Evolutionary conservation across 2,329 filamentous ascomycete genomes (phyloP), one percentile per base, ranked within the genome.

Genomic region (Cercospora citrullina): DNA sequence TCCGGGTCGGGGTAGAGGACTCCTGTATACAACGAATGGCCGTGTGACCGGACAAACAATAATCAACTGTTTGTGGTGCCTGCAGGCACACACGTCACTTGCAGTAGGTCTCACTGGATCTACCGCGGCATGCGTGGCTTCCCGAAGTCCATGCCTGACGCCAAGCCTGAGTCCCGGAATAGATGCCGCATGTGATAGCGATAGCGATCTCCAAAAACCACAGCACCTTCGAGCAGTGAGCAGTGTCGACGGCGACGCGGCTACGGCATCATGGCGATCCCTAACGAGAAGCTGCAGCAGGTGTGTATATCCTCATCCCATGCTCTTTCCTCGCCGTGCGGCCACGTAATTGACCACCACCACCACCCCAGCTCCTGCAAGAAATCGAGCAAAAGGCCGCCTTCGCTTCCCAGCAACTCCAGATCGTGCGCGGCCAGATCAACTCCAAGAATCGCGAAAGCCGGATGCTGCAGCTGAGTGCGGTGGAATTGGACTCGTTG

Each of bases 261-360:
- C 18, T 45, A 57, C 31, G 42, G 53, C 53, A 55, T 42, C 62
- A 97, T 98, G 94, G 92, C 94, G 64, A 95, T 98, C 75, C 90
- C 94, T 64, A 97, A 96, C 77, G 92, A 96, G 83, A 93, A 94
- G 68, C 84, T 98, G 72, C 92, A 97, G 79, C 97, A 97, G 90
- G 94, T 94, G 78, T 69, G 80, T 59, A 48, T 60, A 21, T 6
- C 21, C 33, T 64, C 26, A 48, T 36, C 14, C 48, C 33, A 64
- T 42, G 26, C 63, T 33, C 53, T 26, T 30, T 36, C 12, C 23
- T 42, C 61, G 16, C 36, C 42, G 33, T 12, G n/a, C 30, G 36
- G 23, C 59, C 31, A 58, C 12, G 16, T 26, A 7, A 67, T 66
- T 73, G 21, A 71, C 63, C 23, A 66, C 30, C 64, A 66, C 30